Base-by-base conservation (phyloP, 495 filamentous ascomycete genomes). In the Xylaria bambusicola region DNA sequence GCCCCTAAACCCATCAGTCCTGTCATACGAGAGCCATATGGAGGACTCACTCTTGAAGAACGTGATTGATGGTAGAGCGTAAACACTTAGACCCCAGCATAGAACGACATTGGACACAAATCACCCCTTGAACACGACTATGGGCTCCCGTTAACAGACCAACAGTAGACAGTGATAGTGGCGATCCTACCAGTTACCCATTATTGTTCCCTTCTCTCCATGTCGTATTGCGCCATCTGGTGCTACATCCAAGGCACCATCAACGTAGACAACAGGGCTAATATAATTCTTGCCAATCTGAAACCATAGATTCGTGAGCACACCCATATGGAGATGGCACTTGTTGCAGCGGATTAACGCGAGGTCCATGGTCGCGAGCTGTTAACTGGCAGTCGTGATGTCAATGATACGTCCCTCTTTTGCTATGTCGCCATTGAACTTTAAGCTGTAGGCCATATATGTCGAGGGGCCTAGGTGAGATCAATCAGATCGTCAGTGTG, bases 201-300 rank as follows among this genome's bases (percentile, higher is more conserved):
- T 56, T 46, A 77, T 36, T 0, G 71, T 75, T 15, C 65, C 62
- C 27, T 49, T 60, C 31, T 70, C 68, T 7, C 73, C 73, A 0
- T 56, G 26, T 8, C 64, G 58, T 20, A 66, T 24, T 27, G 48
- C 4, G 55, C 50, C 33, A 66, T 70, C 8, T 58, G 55, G 21
- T 33, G 18, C 17, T 36, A 33, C 20, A 71, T 58, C 59, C 15
- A 66, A 52, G 31, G 49, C 56, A 38, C 64, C 56, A 0, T 63
- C 60, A 3, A 58, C n/a, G 8, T 64, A 58, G 21, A 73, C 48
- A 21, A 76, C 62, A 26, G 78, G 77, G 41, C 70, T 76, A 41
- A 73, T 69, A 58, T 80, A 78, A 21, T 58, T 68, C 44, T 72
- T 75, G 18, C 74, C 77, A 49, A 82, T 71, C 27, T 73, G 66